Percentiles rank a stretch among this genome's conserved stretches.
These are phyloP conservation scores for Kurtzmaniella fragi DNA, from an alignment of 805 yeast genomes.

Conservation along the genomic window DNA sequence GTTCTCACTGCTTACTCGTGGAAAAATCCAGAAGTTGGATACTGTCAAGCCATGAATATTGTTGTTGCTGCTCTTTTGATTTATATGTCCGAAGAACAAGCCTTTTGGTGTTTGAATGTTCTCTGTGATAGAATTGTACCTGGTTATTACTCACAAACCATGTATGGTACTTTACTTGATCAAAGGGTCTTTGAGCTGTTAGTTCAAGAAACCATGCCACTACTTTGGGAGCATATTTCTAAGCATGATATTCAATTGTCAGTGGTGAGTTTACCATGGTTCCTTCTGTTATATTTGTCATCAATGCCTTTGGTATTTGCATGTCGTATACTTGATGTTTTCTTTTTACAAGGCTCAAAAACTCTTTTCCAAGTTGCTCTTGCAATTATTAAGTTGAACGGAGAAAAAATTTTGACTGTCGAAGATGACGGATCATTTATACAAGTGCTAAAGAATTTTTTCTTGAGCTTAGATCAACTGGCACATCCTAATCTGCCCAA, in stretches of 20 bases:
- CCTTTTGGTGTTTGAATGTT: constrained; percentile 83
- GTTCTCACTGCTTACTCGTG: constrained; percentile 93
- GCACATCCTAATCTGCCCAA: constrained; percentile 72
- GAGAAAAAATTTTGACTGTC: constrained; percentile 71
- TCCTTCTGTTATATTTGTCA: constrained; percentile 79
- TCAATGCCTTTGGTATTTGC: constrained; percentile 95
- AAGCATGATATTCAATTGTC: constrained; percentile 84
- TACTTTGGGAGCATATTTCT: constrained; percentile 76
- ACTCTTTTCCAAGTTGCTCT: constrained; percentile 89
- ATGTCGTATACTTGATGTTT: constrained; percentile 83
- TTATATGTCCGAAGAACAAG: constrained; percentile 94
- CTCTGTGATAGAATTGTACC: constrained; percentile 85
- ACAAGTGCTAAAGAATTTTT: constrained; percentile 77
- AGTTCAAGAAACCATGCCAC: constrained; percentile 85
- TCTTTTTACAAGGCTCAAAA: constrained; percentile 84
- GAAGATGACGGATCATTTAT: constrained; percentile 93
- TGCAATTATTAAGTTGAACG: constrained; percentile 85
- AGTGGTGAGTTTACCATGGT: constrained; percentile 95
- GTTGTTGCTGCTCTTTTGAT: constrained; percentile 74
- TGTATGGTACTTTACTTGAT: constrained; percentile 95
- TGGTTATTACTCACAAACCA: constrained; percentile 93
- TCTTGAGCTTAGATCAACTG: constrained; percentile 67
- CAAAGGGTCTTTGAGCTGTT: constrained; percentile 90
- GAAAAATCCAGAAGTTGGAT: constrained; percentile 96
- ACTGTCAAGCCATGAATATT: constrained; percentile 98